Evolutionary conservation across 2,329 filamentous ascomycete species (phyloP).

Genomic region (Aspergillus arachidicola): DNA sequence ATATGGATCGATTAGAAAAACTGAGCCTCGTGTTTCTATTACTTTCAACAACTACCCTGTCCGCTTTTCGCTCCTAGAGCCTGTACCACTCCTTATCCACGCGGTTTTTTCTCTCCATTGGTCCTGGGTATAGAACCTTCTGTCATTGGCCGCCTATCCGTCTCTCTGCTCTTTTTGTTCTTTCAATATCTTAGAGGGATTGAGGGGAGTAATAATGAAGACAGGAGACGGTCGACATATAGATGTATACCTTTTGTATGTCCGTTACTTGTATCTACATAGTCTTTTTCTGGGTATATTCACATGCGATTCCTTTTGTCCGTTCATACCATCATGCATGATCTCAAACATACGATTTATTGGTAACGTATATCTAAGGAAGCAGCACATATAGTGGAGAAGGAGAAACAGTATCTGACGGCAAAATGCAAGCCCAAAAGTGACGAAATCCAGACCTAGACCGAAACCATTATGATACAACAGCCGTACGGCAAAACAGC

Average conservation of each 20-base stretch:
- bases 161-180: not conserved
- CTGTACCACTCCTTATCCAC: constrained; percentile 19
- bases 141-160: constrained; percentile 10
- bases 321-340: not conserved
- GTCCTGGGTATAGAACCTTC: constrained; percentile 26
- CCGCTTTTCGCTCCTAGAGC: constrained; percentile 18
- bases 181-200: constrained; percentile 4
- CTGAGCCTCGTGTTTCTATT: constrained; percentile 32
- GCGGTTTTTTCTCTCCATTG: constrained; percentile 3
- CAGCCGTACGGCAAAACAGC: not conserved
- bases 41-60: constrained; percentile 8
- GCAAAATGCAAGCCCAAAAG: not conserved
- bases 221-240: constrained; percentile 20
- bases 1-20: constrained; percentile 39
- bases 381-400: not conserved
- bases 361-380: not conserved
- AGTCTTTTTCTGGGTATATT: constrained; percentile 33
- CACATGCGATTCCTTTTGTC: constrained; percentile 33
- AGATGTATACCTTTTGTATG: constrained; percentile 16
- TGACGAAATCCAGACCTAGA: not conserved
- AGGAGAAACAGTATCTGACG: not conserved
- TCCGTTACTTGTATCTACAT: constrained; percentile 24
- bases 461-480: not conserved
- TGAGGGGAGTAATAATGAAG: constrained; percentile 5
- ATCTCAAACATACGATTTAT: not conserved